Conservation (phyloP, 352 stramenopile genomes). For the Phytophthora capsici region DNA sequence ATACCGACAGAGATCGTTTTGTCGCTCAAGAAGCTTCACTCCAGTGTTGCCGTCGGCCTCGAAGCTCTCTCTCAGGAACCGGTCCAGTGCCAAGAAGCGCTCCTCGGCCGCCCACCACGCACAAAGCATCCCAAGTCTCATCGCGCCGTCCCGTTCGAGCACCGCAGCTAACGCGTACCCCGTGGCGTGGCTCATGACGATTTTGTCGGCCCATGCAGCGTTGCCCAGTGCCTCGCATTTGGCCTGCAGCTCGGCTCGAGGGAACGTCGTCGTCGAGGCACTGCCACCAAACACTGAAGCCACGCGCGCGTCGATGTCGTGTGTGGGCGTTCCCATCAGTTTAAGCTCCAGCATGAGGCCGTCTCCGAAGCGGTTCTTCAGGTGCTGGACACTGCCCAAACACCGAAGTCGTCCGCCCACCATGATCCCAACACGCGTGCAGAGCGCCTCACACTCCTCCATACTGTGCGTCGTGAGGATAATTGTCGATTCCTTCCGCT, state of each 20-base stretch:
- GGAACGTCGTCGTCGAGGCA: conserved; percentile 33
- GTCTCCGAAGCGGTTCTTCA: conserved; percentile 97
- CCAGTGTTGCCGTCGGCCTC: conserved; percentile 21
- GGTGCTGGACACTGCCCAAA: conserved; percentile 91
- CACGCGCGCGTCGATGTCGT: conserved; percentile 46
- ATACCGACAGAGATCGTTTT: conserved; percentile 78
- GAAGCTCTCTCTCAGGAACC: conserved; percentile 55
- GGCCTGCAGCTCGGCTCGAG: conserved; percentile 42
- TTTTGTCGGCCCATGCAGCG: conserved; percentile 50
- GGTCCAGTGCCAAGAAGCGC: conserved; percentile 50
- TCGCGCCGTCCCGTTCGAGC: conserved; percentile 56
- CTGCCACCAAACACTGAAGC: conserved; percentile 37
- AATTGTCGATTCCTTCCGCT: conserved; percentile 78
- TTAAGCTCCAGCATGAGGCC: conserved; percentile 92
- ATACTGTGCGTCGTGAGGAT: conserved; percentile 97
- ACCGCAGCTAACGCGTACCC: conserved; percentile 64
- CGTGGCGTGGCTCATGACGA: conserved; percentile 59
- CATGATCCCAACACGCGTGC: conserved; percentile 96
- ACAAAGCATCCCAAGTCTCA: conserved; percentile 50
- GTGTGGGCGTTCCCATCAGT: conserved; percentile 38
- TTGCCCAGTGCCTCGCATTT: conserved; percentile 60
- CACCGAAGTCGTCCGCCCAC: conserved; percentile 73
- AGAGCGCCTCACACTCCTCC: conserved; percentile 96
- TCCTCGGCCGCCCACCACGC: conserved; percentile 76
- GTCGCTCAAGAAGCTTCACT: conserved; percentile 67